These are phyloP conservation scores for Suillus sp. DNA, from an alignment of 768 basidiomycete species.

Conservation along the genomic window DNA sequence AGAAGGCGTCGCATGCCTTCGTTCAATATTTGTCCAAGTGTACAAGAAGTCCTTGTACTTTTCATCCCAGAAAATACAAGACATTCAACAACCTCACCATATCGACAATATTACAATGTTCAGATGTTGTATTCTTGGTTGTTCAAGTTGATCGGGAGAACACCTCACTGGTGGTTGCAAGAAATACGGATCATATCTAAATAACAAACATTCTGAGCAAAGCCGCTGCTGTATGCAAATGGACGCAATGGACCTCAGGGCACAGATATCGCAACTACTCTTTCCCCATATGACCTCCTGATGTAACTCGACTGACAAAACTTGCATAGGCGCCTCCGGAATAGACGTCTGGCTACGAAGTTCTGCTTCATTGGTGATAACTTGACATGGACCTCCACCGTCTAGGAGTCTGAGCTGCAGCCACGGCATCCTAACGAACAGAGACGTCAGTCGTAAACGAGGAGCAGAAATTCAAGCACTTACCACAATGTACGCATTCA, in stretches of 20 bases:
- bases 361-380: background rate
- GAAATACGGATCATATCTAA: background rate
- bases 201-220: constrained; percentile 9
- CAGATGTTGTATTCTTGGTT: background rate
- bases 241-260: constrained; percentile 1
- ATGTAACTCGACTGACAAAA: constrained; percentile 53
- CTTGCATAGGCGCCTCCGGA: constrained; percentile 21
- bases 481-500: constrained; percentile 97
- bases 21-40: background rate
- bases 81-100: background rate
- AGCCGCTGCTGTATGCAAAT: background rate
- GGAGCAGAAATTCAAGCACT: constrained; percentile 34
- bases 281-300: constrained; percentile 45
- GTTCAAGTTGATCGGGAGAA: background rate
- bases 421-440: constrained; percentile 73
- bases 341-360: no score
- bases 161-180: background rate
- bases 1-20: constrained; percentile 7
- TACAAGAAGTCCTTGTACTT: constrained; percentile 32
- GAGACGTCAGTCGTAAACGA: constrained; percentile 15
- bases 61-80: constrained; percentile 3
- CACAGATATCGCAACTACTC: constrained; percentile 24
- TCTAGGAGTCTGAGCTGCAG: constrained; percentile 84
- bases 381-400: background rate
- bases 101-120: background rate